Evolutionary conservation across 208 protist species (phyloP).

Genomic region (Crithidia mellificae): DNA sequence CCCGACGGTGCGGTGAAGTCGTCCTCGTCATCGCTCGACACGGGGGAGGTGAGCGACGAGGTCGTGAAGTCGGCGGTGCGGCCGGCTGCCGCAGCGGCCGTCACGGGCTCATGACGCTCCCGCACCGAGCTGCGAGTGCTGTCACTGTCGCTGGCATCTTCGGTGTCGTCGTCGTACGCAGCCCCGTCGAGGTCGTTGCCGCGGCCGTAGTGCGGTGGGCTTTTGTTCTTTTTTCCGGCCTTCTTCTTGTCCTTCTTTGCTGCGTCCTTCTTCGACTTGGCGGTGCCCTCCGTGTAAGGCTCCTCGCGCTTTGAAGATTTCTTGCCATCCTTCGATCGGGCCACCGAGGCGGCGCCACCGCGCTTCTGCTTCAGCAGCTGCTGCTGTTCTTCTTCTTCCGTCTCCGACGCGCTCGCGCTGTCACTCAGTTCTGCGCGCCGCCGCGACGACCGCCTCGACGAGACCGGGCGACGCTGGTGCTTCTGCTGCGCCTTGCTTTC

Average conservation of each 20-base stretch:
- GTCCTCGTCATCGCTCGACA: constrained; percentile 17
- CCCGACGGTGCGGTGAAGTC: constrained; percentile 27
- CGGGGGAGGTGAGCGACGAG: background rate
- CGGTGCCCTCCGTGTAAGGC: constrained; percentile 43
- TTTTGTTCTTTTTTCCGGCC: background rate
- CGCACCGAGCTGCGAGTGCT: too few relatives aligned
- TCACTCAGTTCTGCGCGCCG: constrained; percentile 1
- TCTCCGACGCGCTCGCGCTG: background rate
- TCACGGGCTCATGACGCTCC: constrained; percentile 37
- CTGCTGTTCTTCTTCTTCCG: too few relatives aligned
- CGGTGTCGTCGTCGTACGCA: constrained; percentile 16
- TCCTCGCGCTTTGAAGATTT: constrained; percentile 22
- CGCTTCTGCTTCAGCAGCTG: background rate
- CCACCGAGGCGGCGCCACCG: background rate
- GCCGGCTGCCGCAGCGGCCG: constrained; percentile 20
- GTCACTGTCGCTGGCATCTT: background rate
- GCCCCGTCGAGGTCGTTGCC: constrained; percentile 20
- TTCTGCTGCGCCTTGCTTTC: too few relatives aligned
- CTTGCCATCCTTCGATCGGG: constrained; percentile 5
- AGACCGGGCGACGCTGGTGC: too few relatives aligned
- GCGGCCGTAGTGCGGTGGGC: constrained; percentile 14
- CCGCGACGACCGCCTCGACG: background rate
- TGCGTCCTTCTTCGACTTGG: constrained; percentile 20
- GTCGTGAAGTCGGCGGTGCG: constrained; percentile 11
- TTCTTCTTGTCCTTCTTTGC: background rate